phyloP scores from a whole-genome alignment of 495 filamentous ascomycete species.

The Antarctomyces pellizariae region DNA sequence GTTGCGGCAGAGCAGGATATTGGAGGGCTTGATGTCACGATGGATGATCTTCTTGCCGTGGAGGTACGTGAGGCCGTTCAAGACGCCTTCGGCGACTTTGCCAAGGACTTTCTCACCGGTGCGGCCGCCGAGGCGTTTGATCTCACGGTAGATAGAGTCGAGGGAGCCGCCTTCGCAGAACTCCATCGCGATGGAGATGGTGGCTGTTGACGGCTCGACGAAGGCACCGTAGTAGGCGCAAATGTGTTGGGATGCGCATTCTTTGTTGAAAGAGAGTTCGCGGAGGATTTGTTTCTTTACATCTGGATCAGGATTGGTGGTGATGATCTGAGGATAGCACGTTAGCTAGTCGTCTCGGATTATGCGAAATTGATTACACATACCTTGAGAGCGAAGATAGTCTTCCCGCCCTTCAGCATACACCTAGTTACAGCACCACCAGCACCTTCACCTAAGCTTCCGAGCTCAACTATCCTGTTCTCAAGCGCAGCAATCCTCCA shows the following conservation, averaged over 20 bases:
- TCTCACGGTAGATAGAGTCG: slow-evolving; percentile 88
- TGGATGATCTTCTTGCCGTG: slow-evolving; percentile 94
- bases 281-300: slow-evolving; percentile 95
- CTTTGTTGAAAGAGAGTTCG: slow-evolving; percentile 91
- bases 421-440: slow-evolving; percentile 89
- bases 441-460: slow-evolving; percentile 81
- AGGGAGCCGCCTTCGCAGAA: slow-evolving; percentile 93
- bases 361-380: slow-evolving; percentile 7
- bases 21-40: slow-evolving; percentile 95
- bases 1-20: slow-evolving; percentile 79
- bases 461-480: slow-evolving; percentile 67
- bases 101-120: slow-evolving; percentile 97
- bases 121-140: slow-evolving; percentile 80
- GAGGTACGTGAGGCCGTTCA: slow-evolving; percentile 89
- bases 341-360: slow-evolving; percentile 5
- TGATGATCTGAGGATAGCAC: slow-evolving; percentile 49
- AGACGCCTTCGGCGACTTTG: slow-evolving; percentile 86
- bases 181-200: slow-evolving; percentile 97
- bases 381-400: slow-evolving; percentile 91
- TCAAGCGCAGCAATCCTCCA: slow-evolving; percentile 84
- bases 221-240: slow-evolving; percentile 95
- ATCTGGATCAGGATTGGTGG: slow-evolving; percentile 89
- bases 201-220: slow-evolving; percentile 74
- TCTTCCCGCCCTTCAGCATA: slow-evolving; percentile 72
- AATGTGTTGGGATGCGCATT: slow-evolving; percentile 81